Conservation (phyloP, 1,139 yeast genomes). For the Blastobotrys persicus region DNA sequence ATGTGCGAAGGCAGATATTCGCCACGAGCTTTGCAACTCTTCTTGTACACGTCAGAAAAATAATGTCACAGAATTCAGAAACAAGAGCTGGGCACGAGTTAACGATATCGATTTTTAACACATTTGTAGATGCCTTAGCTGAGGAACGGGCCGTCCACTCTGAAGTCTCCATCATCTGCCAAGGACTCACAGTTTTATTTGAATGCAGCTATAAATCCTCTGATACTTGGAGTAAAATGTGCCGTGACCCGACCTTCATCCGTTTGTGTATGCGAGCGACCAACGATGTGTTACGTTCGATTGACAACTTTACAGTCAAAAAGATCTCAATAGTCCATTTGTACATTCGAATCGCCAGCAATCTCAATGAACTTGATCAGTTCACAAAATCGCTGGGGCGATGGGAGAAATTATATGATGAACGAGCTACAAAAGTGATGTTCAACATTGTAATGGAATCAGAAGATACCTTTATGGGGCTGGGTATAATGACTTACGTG, state of each 20-base stretch:
- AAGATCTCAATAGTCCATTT: background rate
- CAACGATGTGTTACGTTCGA: background rate
- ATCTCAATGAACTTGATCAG: background rate
- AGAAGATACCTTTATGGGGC: background rate
- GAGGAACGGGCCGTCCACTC: background rate
- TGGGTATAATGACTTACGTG: background rate
- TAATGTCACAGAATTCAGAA: background rate
- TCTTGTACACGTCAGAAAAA: background rate
- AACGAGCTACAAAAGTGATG: background rate
- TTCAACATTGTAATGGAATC: background rate
- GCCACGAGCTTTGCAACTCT: background rate
- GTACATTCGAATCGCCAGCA: background rate
- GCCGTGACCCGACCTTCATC: background rate
- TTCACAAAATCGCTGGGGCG: background rate
- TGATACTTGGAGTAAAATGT: background rate
- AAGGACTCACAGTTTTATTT: background rate
- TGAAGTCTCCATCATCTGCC: background rate
- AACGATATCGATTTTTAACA: background rate
- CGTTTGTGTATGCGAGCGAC: background rate
- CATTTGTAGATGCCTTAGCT: background rate
- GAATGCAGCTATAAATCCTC: background rate
- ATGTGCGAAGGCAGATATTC: background rate
- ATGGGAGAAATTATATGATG: background rate
- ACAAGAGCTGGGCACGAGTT: background rate
- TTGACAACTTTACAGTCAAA: background rate